Base-by-base conservation (phyloP, 352 stramenopile genomes). In the Phytophthora agathidicida region DNA sequence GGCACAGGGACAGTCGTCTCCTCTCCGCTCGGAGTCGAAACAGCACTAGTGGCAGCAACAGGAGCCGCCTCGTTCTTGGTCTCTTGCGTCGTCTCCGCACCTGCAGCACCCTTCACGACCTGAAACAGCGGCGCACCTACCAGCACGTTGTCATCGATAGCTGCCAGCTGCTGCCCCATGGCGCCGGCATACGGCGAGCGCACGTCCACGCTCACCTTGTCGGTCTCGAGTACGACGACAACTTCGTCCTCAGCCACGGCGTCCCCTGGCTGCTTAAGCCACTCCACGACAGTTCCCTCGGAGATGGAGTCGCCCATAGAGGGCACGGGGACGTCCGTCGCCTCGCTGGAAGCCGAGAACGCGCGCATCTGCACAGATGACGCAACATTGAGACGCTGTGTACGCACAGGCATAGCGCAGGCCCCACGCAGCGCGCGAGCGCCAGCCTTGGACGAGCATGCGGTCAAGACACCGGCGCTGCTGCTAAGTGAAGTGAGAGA, bases 221-320 rank as follows among this genome's bases (percentile, higher is more conserved):
- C 97, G 8, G 97, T 99, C 79, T 99, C 97, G 6, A 99, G 80
- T 39, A 98, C 91, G n/a, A 98, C 88, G 1, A 99, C 89, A n/a
- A 99, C 96, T 28, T 99, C 97, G 69, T 99, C 97, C 35, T 87
- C 84, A 6, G 89, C 75, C 32, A 99, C 89, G 32, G 77, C 88
- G 60, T 99, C 96, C 30, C 97, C 97, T 0, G 91, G 79, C 26
- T 87, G 65, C 62, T 98, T 98, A 43, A 96, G 75, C 82, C 97
- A 98, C 65, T 99, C 89, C 7, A 99, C 96, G 30, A 99, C 91
- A 9, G 96, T 99, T 31, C 97, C 97, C 73, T 99, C 95, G 2
- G 93, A 98, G 71, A 99, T 99, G 41, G 94, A 99, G 78, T 99
- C 94, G 35, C 86, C 88, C 80, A 96, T 94, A 14, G 85, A 92